Base-by-base conservation (phyloP, 345 rosid species). In the Xanthoceras sorbifolium region DNA sequence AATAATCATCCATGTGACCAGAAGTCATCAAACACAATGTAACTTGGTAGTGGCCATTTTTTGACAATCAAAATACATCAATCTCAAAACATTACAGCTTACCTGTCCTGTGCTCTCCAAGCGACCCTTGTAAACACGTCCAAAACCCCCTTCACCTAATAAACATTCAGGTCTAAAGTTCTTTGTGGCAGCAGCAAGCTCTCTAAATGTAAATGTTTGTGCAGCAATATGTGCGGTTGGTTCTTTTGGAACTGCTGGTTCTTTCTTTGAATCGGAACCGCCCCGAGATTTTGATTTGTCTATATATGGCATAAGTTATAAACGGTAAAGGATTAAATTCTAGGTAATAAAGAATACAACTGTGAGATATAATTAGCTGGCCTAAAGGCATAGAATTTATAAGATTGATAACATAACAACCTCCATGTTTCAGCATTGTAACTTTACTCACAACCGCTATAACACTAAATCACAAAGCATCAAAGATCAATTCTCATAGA, bases 91-190 rank as follows among this genome's bases (percentile, higher is more conserved):
- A 54, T 67, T 57, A 32, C 34, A 25, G 57, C 38, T 52, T 70
- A 96, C 99, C 93, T 93, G 98, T 78, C 97, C 99, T 40, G 92
- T 89, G 82, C 87, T 91, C 87, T 93, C 99, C 80, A 96, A 83
- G 32, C 84, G 93, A 44, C 98, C 99, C 80, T 92, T 91, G 84
- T 96, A 93, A 64, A 96, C 99, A 79, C 85, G 97, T 57, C 99
- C 99, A 65, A 93, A 93, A 9, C 99, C 99, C 44, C 98, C 98
- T 91, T 96, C 99, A 65, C 98, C 99, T 70, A 96, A 69, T 28
- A 90, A 86, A 75, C 91, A 89, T 84, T 96, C 98, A 31, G 82
- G 94, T 79, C 91, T 81, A 67, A 96, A 96, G 78, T 87, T 87
- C 73, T 92, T 93, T 59, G 98, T 93, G 20, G 97, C 97, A 42